These are phyloP conservation scores for Globisporangium abappressorium DNA, from an alignment of 352 stramenopile species.

Conservation along the genomic window DNA sequence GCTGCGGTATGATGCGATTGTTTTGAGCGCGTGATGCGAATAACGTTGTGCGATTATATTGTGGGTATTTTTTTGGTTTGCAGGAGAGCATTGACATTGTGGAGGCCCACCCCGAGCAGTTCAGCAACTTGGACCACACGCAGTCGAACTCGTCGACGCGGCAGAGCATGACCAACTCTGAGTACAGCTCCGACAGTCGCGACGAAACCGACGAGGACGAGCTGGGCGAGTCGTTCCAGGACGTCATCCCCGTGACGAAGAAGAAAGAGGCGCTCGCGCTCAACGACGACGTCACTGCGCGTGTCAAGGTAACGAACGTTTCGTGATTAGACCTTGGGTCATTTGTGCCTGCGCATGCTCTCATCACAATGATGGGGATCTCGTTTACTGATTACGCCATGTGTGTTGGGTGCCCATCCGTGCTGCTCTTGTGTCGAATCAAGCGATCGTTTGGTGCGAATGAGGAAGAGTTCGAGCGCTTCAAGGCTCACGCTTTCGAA, in stretches of 20 bases:
- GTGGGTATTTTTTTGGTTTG: neutral
- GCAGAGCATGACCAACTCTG: slow-evolving; percentile 27
- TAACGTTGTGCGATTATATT: neutral
- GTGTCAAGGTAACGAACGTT: slow-evolving; percentile 37
- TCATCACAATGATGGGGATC: neutral
- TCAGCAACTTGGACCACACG: slow-evolving; percentile 32
- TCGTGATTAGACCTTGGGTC: neutral
- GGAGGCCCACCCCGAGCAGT: slow-evolving; percentile 37
- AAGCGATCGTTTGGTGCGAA: slow-evolving; percentile 37
- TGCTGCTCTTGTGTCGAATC: neutral
- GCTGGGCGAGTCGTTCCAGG: slow-evolving; percentile 45
- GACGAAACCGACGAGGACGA: slow-evolving; percentile 53
- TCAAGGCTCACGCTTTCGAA: slow-evolving; percentile 74
- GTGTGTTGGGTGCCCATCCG: neutral
- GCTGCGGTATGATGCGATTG: neutral
- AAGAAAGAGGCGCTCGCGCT: slow-evolving; percentile 70
- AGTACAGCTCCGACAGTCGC: slow-evolving; percentile 52
- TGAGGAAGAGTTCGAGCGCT: slow-evolving; percentile 68
- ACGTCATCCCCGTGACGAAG: slow-evolving; percentile 73
- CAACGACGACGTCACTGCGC: slow-evolving; percentile 74
- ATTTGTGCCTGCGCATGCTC: neutral
- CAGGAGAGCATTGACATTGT: slow-evolving; percentile 54
- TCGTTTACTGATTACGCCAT: neutral
- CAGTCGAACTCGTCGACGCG: slow-evolving; percentile 40
- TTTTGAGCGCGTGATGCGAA: neutral